Base-by-base conservation (phyloP, 345 rosid genomes). In the Eutrema yunnanense region DNA sequence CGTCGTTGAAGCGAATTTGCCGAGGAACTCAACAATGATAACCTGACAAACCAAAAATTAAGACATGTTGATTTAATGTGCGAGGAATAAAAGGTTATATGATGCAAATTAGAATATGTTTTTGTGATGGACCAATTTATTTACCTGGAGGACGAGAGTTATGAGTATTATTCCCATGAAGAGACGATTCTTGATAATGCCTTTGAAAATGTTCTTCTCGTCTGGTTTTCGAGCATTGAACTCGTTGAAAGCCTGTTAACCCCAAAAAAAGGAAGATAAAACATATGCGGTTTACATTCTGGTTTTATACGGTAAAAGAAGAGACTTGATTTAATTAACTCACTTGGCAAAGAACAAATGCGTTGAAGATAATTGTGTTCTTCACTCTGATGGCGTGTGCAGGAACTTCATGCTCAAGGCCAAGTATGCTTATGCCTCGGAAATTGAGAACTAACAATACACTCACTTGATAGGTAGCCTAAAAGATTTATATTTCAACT, bases 171-270 rank as follows among this genome's bases (percentile, higher is more conserved):
- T 92, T 38, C 90, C 97, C 74, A 90, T 73, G 74, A 95, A 92
- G 54, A 95, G 85, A 63, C 48, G 86, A 78, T 92, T 95, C 81
- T 82, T 86, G 33, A 84, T 82, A 16, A 95, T 70, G 3, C 98
- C 98, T 41, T 59, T 69, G 72, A 92, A 92, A 48, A 90, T 84
- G 76, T 95, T 92, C 36, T 79, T 77, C 80, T 92, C 90, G 62
- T 95, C 99, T 51, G 97, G 98, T 69, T 95, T 90, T 56, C 98
- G 86, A 54, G 99, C 97, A 81, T 95, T 90, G 73, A 95, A 90
- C 76, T 95, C 99, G 46, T 92, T 95, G 65, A 92, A 92, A 41
- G 93, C 84, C 99, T 95, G 81, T 62, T 12, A 27, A 40, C 34
- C 3, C 9, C 16, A 6, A 3, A 44, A 4, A 16, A n/a, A 3